phyloP scores from a whole-genome alignment of 225 moss, liverwort and hornwort genomes.

The Anthoceros angustus region DNA sequence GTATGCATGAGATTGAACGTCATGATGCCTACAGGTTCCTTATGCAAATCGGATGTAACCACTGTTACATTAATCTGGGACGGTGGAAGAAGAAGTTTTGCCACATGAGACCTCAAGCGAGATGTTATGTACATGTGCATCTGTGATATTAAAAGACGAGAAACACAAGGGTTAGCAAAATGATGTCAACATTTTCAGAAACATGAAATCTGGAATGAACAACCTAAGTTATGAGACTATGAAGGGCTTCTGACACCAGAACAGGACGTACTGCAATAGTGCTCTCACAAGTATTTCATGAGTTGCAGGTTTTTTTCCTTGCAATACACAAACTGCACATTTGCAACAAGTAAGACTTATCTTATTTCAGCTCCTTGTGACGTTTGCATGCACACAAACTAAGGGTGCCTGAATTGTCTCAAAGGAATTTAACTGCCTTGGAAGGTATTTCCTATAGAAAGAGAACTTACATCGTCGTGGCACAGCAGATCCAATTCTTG shows the following conservation, averaged over 20 bases:
- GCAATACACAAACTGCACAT: conserved; percentile 83
- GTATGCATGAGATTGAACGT: too few species aligned
- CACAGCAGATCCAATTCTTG: conserved; percentile 85
- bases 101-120: conserved; percentile 53
- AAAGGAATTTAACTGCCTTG: neutral
- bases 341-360: conserved; percentile 16
- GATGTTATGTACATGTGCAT: conserved; percentile 79
- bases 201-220: too few species aligned
- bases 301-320: conserved; percentile 18
- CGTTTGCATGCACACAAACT: conserved; percentile 13
- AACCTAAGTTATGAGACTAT: too few species aligned
- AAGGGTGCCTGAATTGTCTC: neutral
- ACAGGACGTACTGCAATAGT: conserved; percentile 67
- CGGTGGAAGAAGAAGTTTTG: conserved; percentile 21
- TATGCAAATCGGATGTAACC: too few species aligned
- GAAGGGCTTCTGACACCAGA: conserved; percentile 31
- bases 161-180: neutral
- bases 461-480: conserved; percentile 42
- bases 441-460: neutral
- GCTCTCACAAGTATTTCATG: conserved; percentile 59
- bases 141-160: conserved; percentile 22
- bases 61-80: too few species aligned
- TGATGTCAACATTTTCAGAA: neutral
- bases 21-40: too few species aligned
- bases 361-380: conserved; percentile 11